Conservation (phyloP, 495 filamentous ascomycete genomes). For the Xanthoparmelia taractica region DNA sequence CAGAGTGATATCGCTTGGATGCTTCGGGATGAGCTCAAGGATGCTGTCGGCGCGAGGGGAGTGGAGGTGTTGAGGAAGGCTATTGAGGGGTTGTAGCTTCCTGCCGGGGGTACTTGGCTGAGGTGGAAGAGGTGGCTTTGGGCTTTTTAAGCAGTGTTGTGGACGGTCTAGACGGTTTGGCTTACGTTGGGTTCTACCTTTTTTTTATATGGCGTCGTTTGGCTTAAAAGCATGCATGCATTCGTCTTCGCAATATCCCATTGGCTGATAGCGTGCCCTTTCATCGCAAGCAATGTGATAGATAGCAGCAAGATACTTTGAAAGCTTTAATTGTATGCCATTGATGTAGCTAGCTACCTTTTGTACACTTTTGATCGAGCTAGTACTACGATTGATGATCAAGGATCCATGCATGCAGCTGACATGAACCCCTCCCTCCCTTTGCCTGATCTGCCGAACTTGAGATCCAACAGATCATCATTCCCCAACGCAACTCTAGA, state of each 20-base stretch:
- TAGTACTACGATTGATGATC: not conserved
- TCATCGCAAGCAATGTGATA: not conserved
- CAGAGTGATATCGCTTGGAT: constrained; percentile 88
- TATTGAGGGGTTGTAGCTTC: constrained; percentile 70
- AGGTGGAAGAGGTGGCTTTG: not conserved
- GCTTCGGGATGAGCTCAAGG: constrained; percentile 43
- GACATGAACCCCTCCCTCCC: not conserved
- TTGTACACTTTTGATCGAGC: too few relatives aligned
- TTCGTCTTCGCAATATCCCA: not conserved
- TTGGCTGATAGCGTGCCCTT: not conserved
- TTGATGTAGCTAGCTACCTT: constrained; percentile 1
- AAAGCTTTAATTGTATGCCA: not conserved
- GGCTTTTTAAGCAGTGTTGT: not conserved
- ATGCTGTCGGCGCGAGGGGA: constrained; percentile 26
- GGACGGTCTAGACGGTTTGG: not conserved
- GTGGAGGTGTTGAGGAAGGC: constrained; percentile 52
- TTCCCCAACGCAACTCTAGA: not conserved
- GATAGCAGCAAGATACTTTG: not conserved
- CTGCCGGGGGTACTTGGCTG: not conserved
- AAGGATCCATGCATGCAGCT: not conserved
- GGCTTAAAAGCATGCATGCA: constrained; percentile 1
- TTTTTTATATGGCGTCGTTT: not conserved
- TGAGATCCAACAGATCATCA: not conserved
- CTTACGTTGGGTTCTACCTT: too few relatives aligned
- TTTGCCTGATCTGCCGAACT: not conserved